Evolutionary conservation across 768 basidiomycete species (phyloP), one percentile per base, ranked within the genome.

Genomic region (Podaxis pistillaris): DNA sequence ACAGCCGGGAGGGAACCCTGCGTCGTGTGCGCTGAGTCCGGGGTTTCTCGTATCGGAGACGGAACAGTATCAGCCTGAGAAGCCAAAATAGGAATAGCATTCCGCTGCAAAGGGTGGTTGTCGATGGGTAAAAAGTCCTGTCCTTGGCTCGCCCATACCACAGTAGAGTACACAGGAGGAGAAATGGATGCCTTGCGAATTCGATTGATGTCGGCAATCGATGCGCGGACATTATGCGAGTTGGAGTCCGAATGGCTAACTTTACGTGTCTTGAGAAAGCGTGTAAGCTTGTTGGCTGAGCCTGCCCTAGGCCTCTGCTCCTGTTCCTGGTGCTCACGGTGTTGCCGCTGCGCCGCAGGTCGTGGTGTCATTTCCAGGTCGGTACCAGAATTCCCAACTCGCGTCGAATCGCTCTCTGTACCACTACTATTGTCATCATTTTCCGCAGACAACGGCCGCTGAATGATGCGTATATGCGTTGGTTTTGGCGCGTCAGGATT

Each of bases 111-210:
- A 6, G 66, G 64, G 52, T 60, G 59, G 13, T 61, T 52, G 24
- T 58, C 11, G 22, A 68, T 64, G 19, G 68, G 63, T 26, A 65
- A 24, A 38, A 64, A 63, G 12, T 58, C 52, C 33, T 62, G 60
- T 46, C 56, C 58, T 15, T 44, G 58, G 3, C 64, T 47, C 19
- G 65, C 60, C 68, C 68, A 68, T 19, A 65, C 55, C 17, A 65
- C 64, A 7, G 63, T 65, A 28, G 69, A 68, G 17, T 65, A 54
- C 40, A 71, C 63, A 15, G 71, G 70, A 24, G 68, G 58, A 12
- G 70, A 71, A 47, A 71, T 72, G n/a, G 68, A 66, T 22, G 64
- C 49, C 54, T 70, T 71, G n/a, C 60, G 63, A 53, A 68, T 54
- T 17, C 66, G 64, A 26, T 55, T 50, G 30, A 55, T 33, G n/a